These are phyloP conservation scores for Jamesozyma rosinii DNA, from an alignment of 805 yeast species.

Conservation along the genomic window DNA sequence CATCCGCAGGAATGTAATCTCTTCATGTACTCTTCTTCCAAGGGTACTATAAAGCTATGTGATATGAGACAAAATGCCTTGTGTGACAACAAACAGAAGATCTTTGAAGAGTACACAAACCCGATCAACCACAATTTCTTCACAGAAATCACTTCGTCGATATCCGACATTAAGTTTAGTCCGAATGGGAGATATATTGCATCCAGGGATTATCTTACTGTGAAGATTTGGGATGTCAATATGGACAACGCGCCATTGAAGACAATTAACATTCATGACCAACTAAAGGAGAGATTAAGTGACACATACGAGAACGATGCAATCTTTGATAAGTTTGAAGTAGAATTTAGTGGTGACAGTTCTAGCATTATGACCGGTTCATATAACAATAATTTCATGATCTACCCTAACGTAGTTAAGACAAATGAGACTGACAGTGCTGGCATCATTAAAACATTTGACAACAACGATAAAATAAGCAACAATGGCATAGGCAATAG, in stretches of 20 bases:
- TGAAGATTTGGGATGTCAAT: constrained; percentile 94
- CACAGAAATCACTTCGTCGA: constrained; percentile 91
- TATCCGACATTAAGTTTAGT: constrained; percentile 87
- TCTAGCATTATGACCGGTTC: constrained; percentile 92
- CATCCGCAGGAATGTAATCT: constrained; percentile 88
- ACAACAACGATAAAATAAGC: constrained; percentile 5
- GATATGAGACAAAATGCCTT: constrained; percentile 95
- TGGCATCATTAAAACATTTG: constrained; percentile 8
- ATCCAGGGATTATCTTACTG: constrained; percentile 94
- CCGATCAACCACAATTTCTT: constrained; percentile 90
- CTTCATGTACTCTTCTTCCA: constrained; percentile 90
- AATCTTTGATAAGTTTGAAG: constrained; percentile 96
- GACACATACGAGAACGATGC: constrained; percentile 98
- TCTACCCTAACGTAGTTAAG: constrained; percentile 74
- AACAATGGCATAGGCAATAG: neutral
- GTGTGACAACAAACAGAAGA: constrained; percentile 80
- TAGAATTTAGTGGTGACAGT: constrained; percentile 88
- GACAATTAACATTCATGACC: constrained; percentile 93
- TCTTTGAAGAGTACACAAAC: constrained; percentile 87
- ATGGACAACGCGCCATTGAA: constrained; percentile 94
- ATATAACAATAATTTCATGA: constrained; percentile 93
- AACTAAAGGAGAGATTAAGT: constrained; percentile 82
- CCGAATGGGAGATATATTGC: constrained; percentile 90
- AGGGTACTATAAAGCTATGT: constrained; percentile 88
- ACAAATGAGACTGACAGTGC: constrained; percentile 17